Evolutionary conservation across 108 stramenopile species (phyloP).

Genomic region (Mediolabrus comicus): DNA sequence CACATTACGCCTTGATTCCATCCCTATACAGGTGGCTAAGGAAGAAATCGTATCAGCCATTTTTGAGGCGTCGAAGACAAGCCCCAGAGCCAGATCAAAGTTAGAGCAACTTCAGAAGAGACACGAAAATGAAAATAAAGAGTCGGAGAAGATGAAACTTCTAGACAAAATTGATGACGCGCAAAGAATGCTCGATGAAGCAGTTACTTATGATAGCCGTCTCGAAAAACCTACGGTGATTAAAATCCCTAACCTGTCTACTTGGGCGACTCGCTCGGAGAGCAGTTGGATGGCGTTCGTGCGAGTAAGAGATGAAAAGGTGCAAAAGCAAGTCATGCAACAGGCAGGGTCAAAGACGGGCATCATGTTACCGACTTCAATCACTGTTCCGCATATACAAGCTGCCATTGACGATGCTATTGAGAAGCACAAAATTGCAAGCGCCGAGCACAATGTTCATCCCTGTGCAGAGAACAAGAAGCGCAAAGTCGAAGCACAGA

Average conservation of each 20-base stretch:
- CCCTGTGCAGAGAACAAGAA: conserved; percentile 13
- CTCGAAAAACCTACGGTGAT: background rate
- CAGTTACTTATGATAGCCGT: background rate
- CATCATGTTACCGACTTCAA: background rate
- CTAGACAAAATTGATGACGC: background rate
- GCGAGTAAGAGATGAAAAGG: background rate
- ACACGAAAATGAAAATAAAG: background rate
- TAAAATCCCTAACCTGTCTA: background rate
- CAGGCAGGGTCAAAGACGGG: conserved; percentile 2
- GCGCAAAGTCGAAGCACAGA: background rate
- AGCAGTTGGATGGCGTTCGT: conserved; percentile 23
- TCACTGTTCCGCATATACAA: conserved; percentile 16
- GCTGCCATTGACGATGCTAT: background rate
- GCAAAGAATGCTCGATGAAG: background rate
- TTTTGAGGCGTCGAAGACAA: background rate
- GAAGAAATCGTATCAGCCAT: background rate
- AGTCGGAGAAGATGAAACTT: background rate
- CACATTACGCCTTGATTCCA: background rate
- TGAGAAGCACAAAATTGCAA: conserved; percentile 4
- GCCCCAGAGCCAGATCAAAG: background rate
- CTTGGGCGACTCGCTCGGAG: background rate
- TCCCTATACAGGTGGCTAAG: conserved; percentile 4
- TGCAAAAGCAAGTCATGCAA: background rate
- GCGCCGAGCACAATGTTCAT: conserved; percentile 19
- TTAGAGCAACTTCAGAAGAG: background rate